Percentiles rank a stretch among this genome's conserved stretches.
Evolutionary conservation across 2,329 filamentous ascomycete species (phyloP).

Genomic region (Chrysoporthe puriensis): DNA sequence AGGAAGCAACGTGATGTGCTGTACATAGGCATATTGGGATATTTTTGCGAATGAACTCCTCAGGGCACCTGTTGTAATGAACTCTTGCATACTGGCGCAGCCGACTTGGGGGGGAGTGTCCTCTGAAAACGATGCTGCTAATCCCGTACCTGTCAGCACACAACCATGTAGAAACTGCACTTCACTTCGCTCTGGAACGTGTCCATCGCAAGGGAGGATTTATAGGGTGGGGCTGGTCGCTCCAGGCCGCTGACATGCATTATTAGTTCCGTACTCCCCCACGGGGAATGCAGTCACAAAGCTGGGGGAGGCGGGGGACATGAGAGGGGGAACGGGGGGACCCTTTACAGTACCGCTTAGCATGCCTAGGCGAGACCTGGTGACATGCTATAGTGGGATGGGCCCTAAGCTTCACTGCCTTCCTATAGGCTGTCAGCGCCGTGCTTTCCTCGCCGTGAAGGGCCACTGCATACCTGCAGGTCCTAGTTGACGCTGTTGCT

Average conservation of each 20-base stretch:
- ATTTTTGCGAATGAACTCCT: not conserved
- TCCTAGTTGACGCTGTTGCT: not conserved
- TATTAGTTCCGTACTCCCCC: not conserved
- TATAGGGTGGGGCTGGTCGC: not conserved
- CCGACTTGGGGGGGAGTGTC: not conserved
- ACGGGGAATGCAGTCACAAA: constrained; percentile 4
- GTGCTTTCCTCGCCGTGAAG: not conserved
- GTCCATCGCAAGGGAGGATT: not conserved
- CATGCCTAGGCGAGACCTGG: constrained; percentile 4
- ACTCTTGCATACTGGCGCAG: not conserved
- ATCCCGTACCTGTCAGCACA: not conserved
- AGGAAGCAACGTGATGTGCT: not conserved
- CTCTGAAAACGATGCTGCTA: not conserved
- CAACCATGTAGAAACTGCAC: not conserved
- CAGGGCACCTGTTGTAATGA: not conserved
- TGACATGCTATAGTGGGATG: not conserved
- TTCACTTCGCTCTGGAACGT: not conserved
- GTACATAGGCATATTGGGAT: constrained; percentile 3
- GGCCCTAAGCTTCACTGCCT: not conserved
- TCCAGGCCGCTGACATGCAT: constrained; percentile 13
- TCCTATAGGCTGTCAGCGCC: not conserved
- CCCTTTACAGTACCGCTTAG: not conserved
- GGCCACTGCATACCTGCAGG: not conserved
- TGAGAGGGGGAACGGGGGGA: not conserved
- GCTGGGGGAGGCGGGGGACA: not conserved